Conservation (phyloP, 2,329 filamentous ascomycete genomes). For the Aureobasidium pullulans region DNA sequence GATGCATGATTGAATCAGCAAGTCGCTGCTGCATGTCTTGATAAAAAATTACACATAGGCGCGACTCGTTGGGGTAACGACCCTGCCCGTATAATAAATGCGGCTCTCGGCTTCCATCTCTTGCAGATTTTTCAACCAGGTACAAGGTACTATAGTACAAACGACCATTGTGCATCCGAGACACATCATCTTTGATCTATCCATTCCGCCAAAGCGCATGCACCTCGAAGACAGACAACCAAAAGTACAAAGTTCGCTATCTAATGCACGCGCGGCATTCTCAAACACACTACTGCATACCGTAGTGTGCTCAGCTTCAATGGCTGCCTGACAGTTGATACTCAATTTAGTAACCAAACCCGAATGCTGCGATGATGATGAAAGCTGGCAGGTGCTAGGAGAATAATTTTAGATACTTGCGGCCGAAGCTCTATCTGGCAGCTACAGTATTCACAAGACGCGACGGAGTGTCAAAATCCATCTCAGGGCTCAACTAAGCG, state of each 20-base stretch:
- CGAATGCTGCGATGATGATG: background rate
- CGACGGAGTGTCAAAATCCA: background rate
- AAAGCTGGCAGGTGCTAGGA: background rate
- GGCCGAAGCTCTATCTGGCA: constrained; percentile 1
- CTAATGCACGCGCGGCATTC: background rate
- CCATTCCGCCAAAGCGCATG: background rate
- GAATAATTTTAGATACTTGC: background rate
- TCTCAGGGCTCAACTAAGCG: background rate
- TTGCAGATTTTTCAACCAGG: background rate
- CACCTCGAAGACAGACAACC: background rate
- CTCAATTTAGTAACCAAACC: background rate
- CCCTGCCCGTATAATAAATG: background rate
- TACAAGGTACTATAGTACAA: background rate
- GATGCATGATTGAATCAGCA: too few species aligned
- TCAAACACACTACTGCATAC: constrained; percentile 9
- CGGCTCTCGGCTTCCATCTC: background rate
- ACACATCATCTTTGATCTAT: background rate
- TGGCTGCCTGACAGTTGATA: background rate
- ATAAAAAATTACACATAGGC: too few species aligned
- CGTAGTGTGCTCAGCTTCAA: background rate
- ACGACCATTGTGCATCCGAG: too few species aligned
- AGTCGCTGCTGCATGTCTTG: too few species aligned
- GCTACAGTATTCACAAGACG: background rate
- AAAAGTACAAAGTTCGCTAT: background rate
- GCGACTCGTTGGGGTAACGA: background rate